Conservation (phyloP, 2,329 filamentous ascomycete genomes). For the Phoma sp. region DNA sequence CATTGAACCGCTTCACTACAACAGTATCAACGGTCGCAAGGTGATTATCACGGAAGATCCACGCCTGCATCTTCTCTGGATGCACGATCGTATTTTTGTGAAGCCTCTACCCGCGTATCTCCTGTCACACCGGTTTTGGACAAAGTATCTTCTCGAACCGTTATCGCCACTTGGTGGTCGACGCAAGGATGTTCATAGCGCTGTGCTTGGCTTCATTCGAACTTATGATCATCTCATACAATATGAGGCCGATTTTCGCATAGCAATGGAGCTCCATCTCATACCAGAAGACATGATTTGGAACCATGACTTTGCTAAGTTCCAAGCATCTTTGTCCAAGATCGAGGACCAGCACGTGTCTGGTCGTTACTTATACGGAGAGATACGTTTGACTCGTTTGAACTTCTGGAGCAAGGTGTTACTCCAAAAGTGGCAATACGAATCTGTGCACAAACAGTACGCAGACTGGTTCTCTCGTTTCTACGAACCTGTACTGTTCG, state of each 20-base stretch:
- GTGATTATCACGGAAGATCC: too few species aligned
- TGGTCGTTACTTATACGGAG: conserved; percentile 51
- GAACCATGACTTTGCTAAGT: conserved; percentile 22
- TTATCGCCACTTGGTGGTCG: too few species aligned
- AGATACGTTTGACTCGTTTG: conserved; percentile 52
- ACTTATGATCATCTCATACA: too few species aligned
- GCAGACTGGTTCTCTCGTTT: conserved; percentile 24
- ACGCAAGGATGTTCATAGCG: too few species aligned
- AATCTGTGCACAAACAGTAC: conserved; percentile 44
- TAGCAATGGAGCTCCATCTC: conserved; percentile 36
- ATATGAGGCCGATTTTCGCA: conserved; percentile 47
- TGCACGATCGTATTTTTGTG: too few species aligned
- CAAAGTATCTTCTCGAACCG: too few species aligned
- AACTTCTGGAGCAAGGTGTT: conserved; percentile 52
- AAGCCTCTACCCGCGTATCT: too few species aligned
- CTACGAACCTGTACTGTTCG: conserved; percentile 27
- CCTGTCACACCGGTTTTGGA: too few species aligned
- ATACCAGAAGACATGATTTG: conserved; percentile 29
- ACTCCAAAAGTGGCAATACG: conserved; percentile 30
- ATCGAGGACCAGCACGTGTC: conserved; percentile 45
- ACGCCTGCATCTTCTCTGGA: too few species aligned
- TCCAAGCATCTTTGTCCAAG: conserved; percentile 14
- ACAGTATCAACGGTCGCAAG: too few species aligned
- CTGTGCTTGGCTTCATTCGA: too few species aligned
- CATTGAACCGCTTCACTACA: too few species aligned